Base-by-base conservation (phyloP, 805 yeast species). In the Yamadazyma laniorum region DNA sequence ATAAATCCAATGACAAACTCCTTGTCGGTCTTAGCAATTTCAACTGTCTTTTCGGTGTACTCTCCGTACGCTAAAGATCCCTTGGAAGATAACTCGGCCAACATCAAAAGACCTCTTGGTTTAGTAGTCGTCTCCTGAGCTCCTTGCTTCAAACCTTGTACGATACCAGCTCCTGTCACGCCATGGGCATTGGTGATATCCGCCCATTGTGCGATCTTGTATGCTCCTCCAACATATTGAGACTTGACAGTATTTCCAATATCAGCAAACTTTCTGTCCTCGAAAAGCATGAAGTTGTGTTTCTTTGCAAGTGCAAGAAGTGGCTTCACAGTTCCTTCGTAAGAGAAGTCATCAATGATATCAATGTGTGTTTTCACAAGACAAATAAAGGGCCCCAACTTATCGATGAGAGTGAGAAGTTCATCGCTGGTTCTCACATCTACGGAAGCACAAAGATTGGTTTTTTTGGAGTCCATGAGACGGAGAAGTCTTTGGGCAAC, bases 141-240 rank as follows among this genome's bases (percentile, higher is more conserved):
- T 3, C 93, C 96, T 52, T 81, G 84, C 50, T 82, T 84, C 50
- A 93, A 73, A 0, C 99, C 99, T 30, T 77, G 70, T 5, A 93
- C 95, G 39, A 93, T 85, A 9, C 98, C 97, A 0, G 83, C 80
- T 16, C 99, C 99, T 2, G 98, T 91, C 22, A 93, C 90, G 42
- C 97, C 95, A 55, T 93, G 99, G 0, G 98, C 98, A 61, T 93
- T 93, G 25, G 98, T 91, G 50, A 93, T 89, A 56, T 93, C 96
- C 0, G 98, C 80, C 99, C 99, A 93, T 53, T 80, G 67, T 11
- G 95, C 93, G 44, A 91, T 91, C 56, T 78, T 80, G 68, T 79
- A 89, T 8, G 87, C 82, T 31, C 99, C 99, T 26, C 95, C 87
- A 22, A 85, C 70, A 62, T 91, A 93, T 63, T 93, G 99, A 31